Conservation (phyloP, 1,284 basidiomycete genomes). For the Puccinia sorghi region DNA sequence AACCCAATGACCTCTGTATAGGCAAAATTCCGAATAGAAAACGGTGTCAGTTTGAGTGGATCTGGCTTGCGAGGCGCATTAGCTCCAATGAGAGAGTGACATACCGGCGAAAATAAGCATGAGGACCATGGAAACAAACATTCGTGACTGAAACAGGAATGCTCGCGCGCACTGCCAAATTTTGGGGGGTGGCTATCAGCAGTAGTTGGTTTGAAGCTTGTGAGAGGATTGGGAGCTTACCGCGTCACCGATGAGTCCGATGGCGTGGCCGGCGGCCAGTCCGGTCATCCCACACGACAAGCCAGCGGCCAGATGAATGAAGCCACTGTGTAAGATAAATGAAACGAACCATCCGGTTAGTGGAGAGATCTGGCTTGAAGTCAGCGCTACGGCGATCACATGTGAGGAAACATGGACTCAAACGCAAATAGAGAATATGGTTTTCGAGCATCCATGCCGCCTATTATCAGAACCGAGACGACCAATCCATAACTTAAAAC, state of each 20-base stretch:
- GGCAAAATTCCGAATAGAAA: conserved; percentile 49
- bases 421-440: conserved; percentile 51
- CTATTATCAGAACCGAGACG: conserved; percentile 53
- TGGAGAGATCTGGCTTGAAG: conserved; percentile 52
- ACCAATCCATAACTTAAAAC: conserved; percentile 58
- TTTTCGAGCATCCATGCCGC: conserved; percentile 48
- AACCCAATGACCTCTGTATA: conserved; percentile 61
- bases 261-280: conserved; percentile 59
- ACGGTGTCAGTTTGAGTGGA: not conserved
- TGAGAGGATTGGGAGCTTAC: conserved; percentile 55
- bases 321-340: conserved; percentile 55
- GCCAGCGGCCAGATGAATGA: conserved; percentile 59
- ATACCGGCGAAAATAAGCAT: conserved; percentile 51
- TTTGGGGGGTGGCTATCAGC: not conserved
- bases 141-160: conserved; percentile 48
- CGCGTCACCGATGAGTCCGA: conserved; percentile 59
- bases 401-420: conserved; percentile 19
- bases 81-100: not conserved
- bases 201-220: not conserved
- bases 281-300: conserved; percentile 59
- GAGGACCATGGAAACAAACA: conserved; percentile 51
- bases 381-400: not conserved
- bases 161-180: conserved; percentile 41
- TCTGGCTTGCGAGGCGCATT: not conserved
- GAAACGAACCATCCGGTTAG: conserved; percentile 55